These are phyloP conservation scores for Pseudogymnoascus sp. DNA, from an alignment of 2,329 filamentous ascomycete genomes.

Conservation along the genomic window DNA sequence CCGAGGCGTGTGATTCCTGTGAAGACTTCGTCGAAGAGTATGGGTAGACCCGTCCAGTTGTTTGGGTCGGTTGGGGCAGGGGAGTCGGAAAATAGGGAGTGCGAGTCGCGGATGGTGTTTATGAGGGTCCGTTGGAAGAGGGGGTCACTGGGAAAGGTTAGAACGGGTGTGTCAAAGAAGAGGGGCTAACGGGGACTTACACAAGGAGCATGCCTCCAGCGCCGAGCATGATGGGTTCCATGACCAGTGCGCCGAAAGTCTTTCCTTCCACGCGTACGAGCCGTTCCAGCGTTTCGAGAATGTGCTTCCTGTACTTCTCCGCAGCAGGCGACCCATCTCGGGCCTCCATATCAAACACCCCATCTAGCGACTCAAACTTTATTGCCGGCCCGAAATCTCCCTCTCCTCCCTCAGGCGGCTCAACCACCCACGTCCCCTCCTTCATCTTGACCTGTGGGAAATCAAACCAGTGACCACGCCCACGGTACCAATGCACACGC, in stretches of 20 bases:
- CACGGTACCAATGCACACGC: slow-evolving; percentile 79
- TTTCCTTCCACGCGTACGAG: slow-evolving; percentile 47
- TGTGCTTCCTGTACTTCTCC: slow-evolving; percentile 50
- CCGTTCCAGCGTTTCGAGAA: slow-evolving; percentile 43
- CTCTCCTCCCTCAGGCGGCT: slow-evolving; percentile 17
- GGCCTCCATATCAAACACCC: slow-evolving; percentile 51
- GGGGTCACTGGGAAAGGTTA: slow-evolving; percentile 51
- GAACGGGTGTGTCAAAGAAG: neutral
- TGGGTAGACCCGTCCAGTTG: slow-evolving; percentile 64
- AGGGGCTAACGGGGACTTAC: slow-evolving; percentile 36
- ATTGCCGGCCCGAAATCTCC: slow-evolving; percentile 12
- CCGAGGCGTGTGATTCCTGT: slow-evolving; percentile 78
- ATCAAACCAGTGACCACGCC: slow-evolving; percentile 73
- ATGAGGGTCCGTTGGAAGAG: slow-evolving; percentile 70
- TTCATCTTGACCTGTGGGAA: slow-evolving; percentile 64
- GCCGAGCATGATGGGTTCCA: slow-evolving; percentile 74
- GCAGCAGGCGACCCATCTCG: slow-evolving; percentile 39
- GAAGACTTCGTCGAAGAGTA: slow-evolving; percentile 83
- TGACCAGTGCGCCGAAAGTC: slow-evolving; percentile 68
- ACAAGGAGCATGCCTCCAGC: slow-evolving; percentile 79
- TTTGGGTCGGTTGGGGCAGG: slow-evolving; percentile 14
- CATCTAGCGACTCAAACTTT: slow-evolving; percentile 35
- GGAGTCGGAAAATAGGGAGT: slow-evolving; percentile 43
- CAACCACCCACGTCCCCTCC: slow-evolving; percentile 57
- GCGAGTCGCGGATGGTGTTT: slow-evolving; percentile 53